phyloP scores from a whole-genome alignment of 192 early-diverging fungal genomes.

The Chytriomyces sp. region DNA sequence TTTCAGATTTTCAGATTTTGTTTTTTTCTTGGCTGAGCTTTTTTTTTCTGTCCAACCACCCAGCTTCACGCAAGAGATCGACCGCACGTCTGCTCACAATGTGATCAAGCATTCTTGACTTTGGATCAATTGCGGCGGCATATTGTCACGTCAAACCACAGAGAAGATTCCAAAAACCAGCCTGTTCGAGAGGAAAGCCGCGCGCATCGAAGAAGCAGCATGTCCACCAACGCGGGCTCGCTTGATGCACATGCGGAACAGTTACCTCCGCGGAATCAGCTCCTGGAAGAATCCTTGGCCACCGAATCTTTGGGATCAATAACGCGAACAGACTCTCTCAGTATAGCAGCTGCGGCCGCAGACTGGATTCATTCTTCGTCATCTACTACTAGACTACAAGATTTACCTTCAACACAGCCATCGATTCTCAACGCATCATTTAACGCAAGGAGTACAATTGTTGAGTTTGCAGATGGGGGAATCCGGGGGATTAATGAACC shows the following conservation, averaged over 20 bases:
- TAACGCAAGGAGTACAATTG: background rate
- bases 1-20: background rate
- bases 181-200: background rate
- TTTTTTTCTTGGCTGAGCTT: background rate
- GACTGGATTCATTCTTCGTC: background rate
- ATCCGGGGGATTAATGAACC: background rate
- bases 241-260: background rate
- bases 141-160: background rate
- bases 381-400: background rate
- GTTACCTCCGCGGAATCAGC: background rate
- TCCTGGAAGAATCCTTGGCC: background rate
- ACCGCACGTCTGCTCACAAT: conserved; percentile 8
- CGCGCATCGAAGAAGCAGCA: background rate
- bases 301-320: background rate
- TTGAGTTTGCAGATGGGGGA: background rate
- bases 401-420: background rate
- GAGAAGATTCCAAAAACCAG: background rate
- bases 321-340: background rate
- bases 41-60: background rate
- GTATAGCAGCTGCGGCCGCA: background rate
- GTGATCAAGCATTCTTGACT: conserved; percentile 12
- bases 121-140: conserved; percentile 20
- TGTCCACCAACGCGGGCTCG: background rate
- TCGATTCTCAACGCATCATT: background rate
- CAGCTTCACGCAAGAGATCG: conserved; percentile 31